Evolutionary conservation across 2,329 filamentous ascomycete genomes (phyloP).

Genomic region (Ophiostoma fasciatum): DNA sequence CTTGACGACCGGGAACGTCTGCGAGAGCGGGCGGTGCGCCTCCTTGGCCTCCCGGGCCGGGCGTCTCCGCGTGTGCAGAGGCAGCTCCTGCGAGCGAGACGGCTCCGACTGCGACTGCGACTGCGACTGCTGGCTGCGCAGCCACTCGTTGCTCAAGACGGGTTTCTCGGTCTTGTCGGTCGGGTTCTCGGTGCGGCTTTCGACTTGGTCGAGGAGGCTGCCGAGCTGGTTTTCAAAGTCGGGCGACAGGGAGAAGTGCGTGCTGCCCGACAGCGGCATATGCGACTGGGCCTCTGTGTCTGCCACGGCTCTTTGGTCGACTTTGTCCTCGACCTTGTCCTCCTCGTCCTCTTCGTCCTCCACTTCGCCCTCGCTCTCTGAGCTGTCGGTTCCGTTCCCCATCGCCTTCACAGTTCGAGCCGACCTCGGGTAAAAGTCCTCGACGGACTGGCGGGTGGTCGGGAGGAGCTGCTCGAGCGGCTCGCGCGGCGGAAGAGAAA

Average conservation of each 20-base stretch:
- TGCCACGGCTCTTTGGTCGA: not conserved
- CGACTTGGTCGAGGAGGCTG: not conserved
- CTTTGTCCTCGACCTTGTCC: no score
- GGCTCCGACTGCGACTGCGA: not conserved
- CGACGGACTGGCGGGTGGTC: constrained; percentile 68
- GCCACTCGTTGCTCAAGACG: constrained; percentile 2
- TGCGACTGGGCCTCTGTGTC: no score
- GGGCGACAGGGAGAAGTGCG: not conserved
- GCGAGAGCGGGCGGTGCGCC: constrained; percentile 5
- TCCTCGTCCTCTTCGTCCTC: no score
- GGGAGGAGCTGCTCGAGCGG: constrained; percentile 47
- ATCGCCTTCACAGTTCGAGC: constrained; percentile 4
- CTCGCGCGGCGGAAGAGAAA: no score
- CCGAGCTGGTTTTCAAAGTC: constrained; percentile 7
- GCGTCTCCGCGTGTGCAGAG: not conserved
- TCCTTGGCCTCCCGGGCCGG: not conserved
- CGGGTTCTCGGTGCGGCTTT: not conserved
- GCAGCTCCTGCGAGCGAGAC: constrained; percentile 4
- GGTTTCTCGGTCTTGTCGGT: no score
- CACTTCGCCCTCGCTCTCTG: no score
- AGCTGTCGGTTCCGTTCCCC: no score
- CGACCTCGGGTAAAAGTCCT: constrained; percentile 59
- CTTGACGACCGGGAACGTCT: constrained; percentile 9
- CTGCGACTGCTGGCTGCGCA: not conserved
- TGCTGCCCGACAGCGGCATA: not conserved